Base-by-base conservation (phyloP, 257 asterid species). In the Primulina tabacum region DNA sequence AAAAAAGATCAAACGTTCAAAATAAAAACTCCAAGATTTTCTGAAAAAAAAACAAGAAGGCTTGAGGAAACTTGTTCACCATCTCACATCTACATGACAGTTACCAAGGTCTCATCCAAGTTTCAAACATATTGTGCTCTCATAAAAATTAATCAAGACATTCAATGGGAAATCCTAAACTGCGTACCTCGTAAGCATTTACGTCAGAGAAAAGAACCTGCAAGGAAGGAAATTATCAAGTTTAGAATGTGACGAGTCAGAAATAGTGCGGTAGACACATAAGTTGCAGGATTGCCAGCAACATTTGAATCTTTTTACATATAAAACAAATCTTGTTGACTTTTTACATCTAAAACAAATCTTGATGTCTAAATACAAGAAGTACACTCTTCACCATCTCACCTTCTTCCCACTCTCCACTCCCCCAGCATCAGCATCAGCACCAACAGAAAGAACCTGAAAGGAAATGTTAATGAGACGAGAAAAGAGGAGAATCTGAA, bases 191-290 rank as follows among this genome's bases (percentile, higher is more conserved):
- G 2, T 88, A 86, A 17, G 97, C 97, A 71, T 69, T 90, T 57
- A 88, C 68, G 74, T 88, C 96, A 0, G 98, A 92, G 89, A 92
- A 92, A 73, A 92, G 83, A 80, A 92, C 98, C 98, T 90, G 95
- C 69, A 78, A 29, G 73, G 30, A 72, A 52, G 70, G 33, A 71
- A 79, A 53, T 35, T 43, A 69, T 60, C 43, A 62, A 32, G 34
- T 33, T 58, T 8, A 47, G 28, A 14, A 40, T 38, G 43, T 63
- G 60, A 17, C 24, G 29, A 47, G 56, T 47, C 56, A 16, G 56
- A 16, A 16, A 47, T 47, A 4, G 56, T 4, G 18, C 20, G 2
- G 20, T 14, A 14, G 18, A 16, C 16, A 2, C 35, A 28, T 16
- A 60, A 60, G 17, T 33, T 2, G 33, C 7, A 37, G 16, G 8